Evolutionary conservation across 345 rosid genomes (phyloP).

Genomic region (Eucalyptus tenuipes): DNA sequence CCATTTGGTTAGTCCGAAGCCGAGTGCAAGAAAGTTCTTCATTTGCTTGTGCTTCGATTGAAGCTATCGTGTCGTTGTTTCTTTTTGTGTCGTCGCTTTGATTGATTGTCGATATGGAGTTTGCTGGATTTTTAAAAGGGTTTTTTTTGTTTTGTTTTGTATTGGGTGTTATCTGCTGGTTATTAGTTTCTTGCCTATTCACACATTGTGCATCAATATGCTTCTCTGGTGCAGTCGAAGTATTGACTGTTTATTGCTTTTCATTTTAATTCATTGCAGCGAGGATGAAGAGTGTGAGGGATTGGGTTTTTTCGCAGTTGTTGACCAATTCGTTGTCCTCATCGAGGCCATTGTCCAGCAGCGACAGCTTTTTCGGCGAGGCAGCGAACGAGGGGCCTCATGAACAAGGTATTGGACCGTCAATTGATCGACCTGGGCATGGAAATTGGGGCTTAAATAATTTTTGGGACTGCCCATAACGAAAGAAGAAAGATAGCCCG

Average conservation of each 20-base stretch:
- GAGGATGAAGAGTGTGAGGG: slow-evolving; percentile 69
- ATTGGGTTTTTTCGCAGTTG: slow-evolving; percentile 56
- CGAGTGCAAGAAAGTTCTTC: not conserved
- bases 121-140: not conserved
- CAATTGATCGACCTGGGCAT: not conserved
- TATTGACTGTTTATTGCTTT: not conserved
- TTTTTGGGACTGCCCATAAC: not conserved
- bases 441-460: not conserved
- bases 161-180: not conserved
- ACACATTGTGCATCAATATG: not conserved
- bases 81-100: not conserved
- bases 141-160: not conserved
- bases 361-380: slow-evolving; percentile 23
- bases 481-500: not conserved
- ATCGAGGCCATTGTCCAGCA: slow-evolving; percentile 45
- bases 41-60: not conserved
- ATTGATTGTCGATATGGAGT: not conserved
- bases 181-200: not conserved
- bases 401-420: slow-evolving; percentile 25
- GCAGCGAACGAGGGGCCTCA: slow-evolving; percentile 14
- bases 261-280: not conserved
- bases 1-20: not conserved
- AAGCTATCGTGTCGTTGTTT: not conserved
- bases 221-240: not conserved
- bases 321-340: slow-evolving; percentile 49